Evolutionary conservation across 1,284 basidiomycete species (phyloP).

Genomic region (Sanghuangporus sanghuang): DNA sequence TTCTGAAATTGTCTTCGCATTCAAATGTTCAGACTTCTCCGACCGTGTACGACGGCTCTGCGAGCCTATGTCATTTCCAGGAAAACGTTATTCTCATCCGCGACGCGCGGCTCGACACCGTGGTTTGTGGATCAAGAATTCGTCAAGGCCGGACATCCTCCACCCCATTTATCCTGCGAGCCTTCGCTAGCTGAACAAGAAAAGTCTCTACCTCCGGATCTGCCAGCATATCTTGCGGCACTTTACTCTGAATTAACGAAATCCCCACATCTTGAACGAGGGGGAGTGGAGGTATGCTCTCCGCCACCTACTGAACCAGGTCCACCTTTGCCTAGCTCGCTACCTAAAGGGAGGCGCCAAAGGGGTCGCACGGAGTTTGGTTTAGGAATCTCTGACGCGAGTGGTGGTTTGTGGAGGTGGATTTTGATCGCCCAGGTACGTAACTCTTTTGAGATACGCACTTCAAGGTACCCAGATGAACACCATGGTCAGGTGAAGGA

Average conservation of each 20-base stretch:
- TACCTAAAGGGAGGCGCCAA: constrained; percentile 50
- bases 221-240: constrained; percentile 16
- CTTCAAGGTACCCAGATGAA: not conserved
- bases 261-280: constrained; percentile 20
- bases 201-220: constrained; percentile 13
- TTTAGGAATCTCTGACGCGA: constrained; percentile 49
- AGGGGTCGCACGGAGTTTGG: constrained; percentile 63
- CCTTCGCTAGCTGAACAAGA: not conserved
- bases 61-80: not conserved
- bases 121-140: constrained; percentile 21
- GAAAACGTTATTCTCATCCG: not conserved
- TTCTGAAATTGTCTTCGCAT: too few species aligned
- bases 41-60: not conserved
- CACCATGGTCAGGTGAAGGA: constrained; percentile 57
- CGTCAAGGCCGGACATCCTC: not conserved
- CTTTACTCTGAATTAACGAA: constrained; percentile 17
- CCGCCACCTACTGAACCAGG: constrained; percentile 16
- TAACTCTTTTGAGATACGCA: not conserved
- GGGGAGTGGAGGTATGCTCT: constrained; percentile 12
- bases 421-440: constrained; percentile 62
- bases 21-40: constrained; percentile 1
- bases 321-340: constrained; percentile 17
- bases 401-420: constrained; percentile 67
- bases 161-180: constrained; percentile 10
- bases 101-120: constrained; percentile 4